Conservation (phyloP, 495 filamentous ascomycete species). For the Tuber borchii region DNA sequence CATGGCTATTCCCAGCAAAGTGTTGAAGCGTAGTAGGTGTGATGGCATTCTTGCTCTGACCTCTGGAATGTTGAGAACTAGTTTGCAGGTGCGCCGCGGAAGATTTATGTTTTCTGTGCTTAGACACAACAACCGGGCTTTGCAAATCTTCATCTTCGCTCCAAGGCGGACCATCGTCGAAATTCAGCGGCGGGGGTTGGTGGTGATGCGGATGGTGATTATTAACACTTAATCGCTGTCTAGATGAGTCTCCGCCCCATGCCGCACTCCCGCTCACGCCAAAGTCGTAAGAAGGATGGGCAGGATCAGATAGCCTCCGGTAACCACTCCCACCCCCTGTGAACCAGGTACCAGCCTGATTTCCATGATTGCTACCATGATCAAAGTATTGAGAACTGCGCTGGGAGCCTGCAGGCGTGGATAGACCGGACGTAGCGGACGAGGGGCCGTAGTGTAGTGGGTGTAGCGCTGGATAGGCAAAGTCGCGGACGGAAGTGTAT, state of each 20-base stretch:
- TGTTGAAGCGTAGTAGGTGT: slow-evolving; percentile 31
- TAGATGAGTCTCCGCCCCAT: slow-evolving; percentile 40
- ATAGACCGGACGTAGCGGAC: slow-evolving; percentile 65
- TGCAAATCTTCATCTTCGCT: slow-evolving; percentile 95
- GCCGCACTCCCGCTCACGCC: slow-evolving; percentile 45
- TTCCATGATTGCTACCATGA: slow-evolving; percentile 12
- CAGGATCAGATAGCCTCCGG: slow-evolving; percentile 73
- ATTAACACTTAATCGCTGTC: slow-evolving; percentile 15
- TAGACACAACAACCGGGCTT: slow-evolving; percentile 68
- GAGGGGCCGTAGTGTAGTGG: slow-evolving; percentile 92
- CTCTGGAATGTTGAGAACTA: slow-evolving; percentile 28
- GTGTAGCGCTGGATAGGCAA: slow-evolving; percentile 77
- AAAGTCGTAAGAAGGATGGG: slow-evolving; percentile 53
- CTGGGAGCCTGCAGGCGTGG: slow-evolving; percentile 64
- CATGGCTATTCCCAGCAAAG: slow-evolving; percentile 18
- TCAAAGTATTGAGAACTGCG: slow-evolving; percentile 50
- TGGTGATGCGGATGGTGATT: slow-evolving; percentile 44
- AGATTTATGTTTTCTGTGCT: slow-evolving; percentile 78
- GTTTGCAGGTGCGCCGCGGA: slow-evolving; percentile 47
- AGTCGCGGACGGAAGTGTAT: slow-evolving; percentile 88
- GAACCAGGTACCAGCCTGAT: slow-evolving; percentile 33
- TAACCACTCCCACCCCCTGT: slow-evolving; percentile 41
- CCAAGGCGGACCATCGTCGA: slow-evolving; percentile 89
- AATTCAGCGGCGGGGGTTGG: slow-evolving; percentile 75
- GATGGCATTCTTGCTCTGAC: slow-evolving; percentile 35